Evolutionary conservation across 2,329 filamentous ascomycete species (phyloP), one percentile per base, ranked within the genome.

Genomic region (Colletotrichum echinochloae): DNA sequence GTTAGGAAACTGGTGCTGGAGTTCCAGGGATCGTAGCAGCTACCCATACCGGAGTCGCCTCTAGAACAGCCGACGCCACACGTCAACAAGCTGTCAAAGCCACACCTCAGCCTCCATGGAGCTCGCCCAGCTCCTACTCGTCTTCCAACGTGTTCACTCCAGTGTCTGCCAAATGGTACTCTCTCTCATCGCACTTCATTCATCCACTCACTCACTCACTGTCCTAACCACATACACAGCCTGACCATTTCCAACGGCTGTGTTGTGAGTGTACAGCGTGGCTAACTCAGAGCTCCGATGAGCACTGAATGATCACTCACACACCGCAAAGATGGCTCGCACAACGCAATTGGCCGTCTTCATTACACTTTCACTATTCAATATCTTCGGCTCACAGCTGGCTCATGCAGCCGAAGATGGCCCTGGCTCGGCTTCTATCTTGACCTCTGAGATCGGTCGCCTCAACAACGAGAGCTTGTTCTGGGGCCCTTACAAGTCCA

Each of bases 401-500:
- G 16, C 54, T 57, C 59, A 63, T 56, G 57, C 73, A 16, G 74
- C 70, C n/a, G 66, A 70, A 26, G 48, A 71, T 61, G 71, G 63
- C 23, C 62, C 67, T 54, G 71, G 71, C 23, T 60, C 71, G 30
- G 67, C 64, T 60, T 80, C 81, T 51, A 81, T 87, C 64, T 77
- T 88, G 46, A 83, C 81, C 52, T 80, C 79, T 72, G 86, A 89
- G 76, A 81, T 88, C 71, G 83, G 81, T 41, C 85, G 85, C 18
- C 78, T 85, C 72, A 89, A 89, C 77, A 97, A 98, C 81, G 88
- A 97, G 77, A 95, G 92, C 77, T 86, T 99, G 75, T 86, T 98
- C 84, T 99, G 96, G 96, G 96, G 96, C 0, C 94, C 96, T 1
- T 99, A 98, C 83, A 90, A 94, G 75, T 92, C 95, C 0, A 98